Evolutionary conservation across 148 eudicot genomes (phyloP).

Genomic region (Euryodendron excelsum): DNA sequence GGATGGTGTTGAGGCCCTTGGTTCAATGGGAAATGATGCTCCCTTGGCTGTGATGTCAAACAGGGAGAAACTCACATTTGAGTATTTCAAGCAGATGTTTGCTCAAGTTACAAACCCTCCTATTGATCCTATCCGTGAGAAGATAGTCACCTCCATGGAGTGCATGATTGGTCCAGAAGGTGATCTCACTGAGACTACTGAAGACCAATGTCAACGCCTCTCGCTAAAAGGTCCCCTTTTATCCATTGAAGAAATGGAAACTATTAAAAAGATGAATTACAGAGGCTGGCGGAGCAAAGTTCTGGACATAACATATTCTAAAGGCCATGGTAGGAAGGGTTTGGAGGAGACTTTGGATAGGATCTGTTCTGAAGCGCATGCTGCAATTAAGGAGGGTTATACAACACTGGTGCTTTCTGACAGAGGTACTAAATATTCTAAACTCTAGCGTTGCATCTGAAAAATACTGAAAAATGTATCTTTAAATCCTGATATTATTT

Average conservation of each 20-base stretch:
- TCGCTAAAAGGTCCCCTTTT: slow-evolving; percentile 92
- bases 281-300: slow-evolving; percentile 97
- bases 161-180: slow-evolving; percentile 99
- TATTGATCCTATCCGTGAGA: slow-evolving; percentile 96
- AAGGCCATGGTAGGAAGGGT: slow-evolving; percentile 69
- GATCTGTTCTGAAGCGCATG: slow-evolving; percentile 80
- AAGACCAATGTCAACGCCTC: slow-evolving; percentile 91
- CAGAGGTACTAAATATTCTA: slow-evolving; percentile 56
- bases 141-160: slow-evolving; percentile 96
- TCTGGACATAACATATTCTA: slow-evolving; percentile 83
- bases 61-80: slow-evolving; percentile 92
- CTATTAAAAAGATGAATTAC: slow-evolving; percentile 88
- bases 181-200: slow-evolving; percentile 95
- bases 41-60: slow-evolving; percentile 98
- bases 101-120: slow-evolving; percentile 99
- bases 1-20: slow-evolving; percentile 95
- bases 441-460: not conserved
- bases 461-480: not conserved
- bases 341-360: slow-evolving; percentile 91
- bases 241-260: slow-evolving; percentile 88
- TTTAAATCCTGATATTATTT: not conserved
- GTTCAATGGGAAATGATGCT: slow-evolving; percentile 99
- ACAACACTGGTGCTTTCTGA: slow-evolving; percentile 87
- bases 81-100: slow-evolving; percentile 98
- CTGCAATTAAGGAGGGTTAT: slow-evolving; percentile 81